Evolutionary conservation across 2,329 filamentous ascomycete genomes (phyloP).

Genomic region (Claviceps arundinis): DNA sequence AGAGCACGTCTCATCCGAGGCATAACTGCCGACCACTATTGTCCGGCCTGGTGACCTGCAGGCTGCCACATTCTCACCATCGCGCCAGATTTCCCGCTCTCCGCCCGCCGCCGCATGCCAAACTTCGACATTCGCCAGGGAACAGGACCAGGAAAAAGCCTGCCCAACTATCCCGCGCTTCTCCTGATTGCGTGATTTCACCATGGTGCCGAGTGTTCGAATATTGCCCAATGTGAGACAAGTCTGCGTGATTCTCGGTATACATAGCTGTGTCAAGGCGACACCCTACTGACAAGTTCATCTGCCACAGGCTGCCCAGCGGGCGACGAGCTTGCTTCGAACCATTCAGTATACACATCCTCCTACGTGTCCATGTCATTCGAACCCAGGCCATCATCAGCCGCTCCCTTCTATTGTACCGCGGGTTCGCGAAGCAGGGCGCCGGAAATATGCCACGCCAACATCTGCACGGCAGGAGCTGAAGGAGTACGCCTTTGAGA

Average conservation of each 20-base stretch:
- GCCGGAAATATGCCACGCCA: constrained; percentile 57
- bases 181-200: neutral
- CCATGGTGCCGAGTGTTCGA: constrained; percentile 19
- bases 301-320: constrained; percentile 38
- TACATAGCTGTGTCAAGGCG: neutral
- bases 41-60: neutral
- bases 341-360: constrained; percentile 88
- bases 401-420: constrained; percentile 42
- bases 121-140: neutral
- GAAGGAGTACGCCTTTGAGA: constrained; percentile 97
- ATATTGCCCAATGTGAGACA: constrained; percentile 21
- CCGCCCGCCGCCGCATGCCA: neutral
- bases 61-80: neutral
- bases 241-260: neutral
- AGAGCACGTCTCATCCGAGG: neutral
- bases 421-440: constrained; percentile 23
- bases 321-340: constrained; percentile 61
- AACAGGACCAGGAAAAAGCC: neutral
- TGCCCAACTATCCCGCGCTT: neutral
- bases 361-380: constrained; percentile 82
- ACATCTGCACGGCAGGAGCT: constrained; percentile 39
- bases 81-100: neutral
- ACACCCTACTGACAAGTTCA: constrained; percentile 1
- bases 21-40: neutral
- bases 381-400: constrained; percentile 72